Evolutionary conservation across 1,284 basidiomycete genomes (phyloP).

Genomic region (Mrakiaceae sp.): DNA sequence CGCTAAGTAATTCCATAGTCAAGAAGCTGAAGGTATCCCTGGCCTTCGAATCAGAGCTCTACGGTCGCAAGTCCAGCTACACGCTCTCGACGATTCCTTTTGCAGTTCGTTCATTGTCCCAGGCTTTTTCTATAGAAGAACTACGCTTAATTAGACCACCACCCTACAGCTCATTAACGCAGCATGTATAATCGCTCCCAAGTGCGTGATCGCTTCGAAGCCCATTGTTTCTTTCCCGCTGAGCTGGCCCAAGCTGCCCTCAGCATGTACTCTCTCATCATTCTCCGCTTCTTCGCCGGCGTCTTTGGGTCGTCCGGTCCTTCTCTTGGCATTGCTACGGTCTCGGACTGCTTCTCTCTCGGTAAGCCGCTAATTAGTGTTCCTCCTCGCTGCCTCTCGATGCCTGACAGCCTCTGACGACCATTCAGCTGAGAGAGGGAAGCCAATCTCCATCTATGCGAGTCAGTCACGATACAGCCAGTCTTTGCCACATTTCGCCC

Average conservation of each 20-base stretch:
- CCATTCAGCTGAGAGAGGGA: not conserved
- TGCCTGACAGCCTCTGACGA: not conserved
- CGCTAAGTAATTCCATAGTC: too few relatives aligned
- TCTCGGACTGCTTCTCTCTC: not conserved
- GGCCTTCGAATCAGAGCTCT: not conserved
- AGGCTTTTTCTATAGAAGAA: too few relatives aligned
- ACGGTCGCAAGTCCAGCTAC: not conserved
- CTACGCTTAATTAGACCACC: too few relatives aligned
- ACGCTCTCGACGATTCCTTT: not conserved
- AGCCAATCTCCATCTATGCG: constrained; percentile 4
- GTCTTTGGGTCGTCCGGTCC: constrained; percentile 1
- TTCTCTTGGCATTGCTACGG: not conserved
- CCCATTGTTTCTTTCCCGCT: not conserved
- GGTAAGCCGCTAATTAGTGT: not conserved
- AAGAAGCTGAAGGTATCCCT: not conserved
- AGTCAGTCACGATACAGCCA: not conserved
- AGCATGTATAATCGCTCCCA: not conserved
- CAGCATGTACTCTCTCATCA: not conserved
- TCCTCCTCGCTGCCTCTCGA: not conserved
- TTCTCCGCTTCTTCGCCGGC: constrained; percentile 5
- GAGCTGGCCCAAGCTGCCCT: not conserved
- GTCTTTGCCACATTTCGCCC: not conserved
- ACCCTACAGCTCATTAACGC: not conserved
- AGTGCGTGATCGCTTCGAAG: not conserved
- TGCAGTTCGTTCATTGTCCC: not conserved